Evolutionary conservation across 2,329 filamentous ascomycete genomes (phyloP).

Genomic region (Sphaerulina populicola): DNA sequence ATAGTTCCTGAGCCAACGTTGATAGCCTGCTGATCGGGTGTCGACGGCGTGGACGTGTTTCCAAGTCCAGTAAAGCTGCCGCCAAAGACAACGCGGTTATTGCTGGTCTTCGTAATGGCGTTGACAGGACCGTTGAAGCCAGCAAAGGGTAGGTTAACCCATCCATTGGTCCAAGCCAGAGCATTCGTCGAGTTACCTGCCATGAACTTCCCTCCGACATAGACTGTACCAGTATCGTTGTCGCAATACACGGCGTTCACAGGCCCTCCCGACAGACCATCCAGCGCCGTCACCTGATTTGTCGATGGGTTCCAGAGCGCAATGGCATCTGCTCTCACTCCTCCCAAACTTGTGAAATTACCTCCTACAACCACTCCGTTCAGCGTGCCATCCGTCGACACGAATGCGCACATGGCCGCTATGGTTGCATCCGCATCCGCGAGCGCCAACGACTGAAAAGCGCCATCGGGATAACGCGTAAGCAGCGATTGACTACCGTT

Average conservation of each 20-base stretch:
- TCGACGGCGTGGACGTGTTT: constrained; percentile 61
- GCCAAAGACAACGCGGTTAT: constrained; percentile 84
- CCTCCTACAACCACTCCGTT: constrained; percentile 78
- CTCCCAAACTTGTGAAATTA: constrained; percentile 87
- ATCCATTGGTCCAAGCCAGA: constrained; percentile 69
- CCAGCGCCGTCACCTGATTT: constrained; percentile 60
- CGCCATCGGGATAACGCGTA: constrained; percentile 74
- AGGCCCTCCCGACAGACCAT: constrained; percentile 66
- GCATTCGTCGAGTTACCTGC: constrained; percentile 80
- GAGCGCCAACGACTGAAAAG: constrained; percentile 65
- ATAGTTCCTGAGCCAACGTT: constrained; percentile 76
- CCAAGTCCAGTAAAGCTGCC: constrained; percentile 82
- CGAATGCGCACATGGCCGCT: constrained; percentile 75
- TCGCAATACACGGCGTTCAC: constrained; percentile 82
- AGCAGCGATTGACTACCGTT: constrained; percentile 79
- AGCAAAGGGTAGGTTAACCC: constrained; percentile 75
- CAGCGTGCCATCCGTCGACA: constrained; percentile 55
- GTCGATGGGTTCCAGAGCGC: constrained; percentile 72
- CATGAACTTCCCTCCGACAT: constrained; percentile 80
- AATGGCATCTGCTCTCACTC: constrained; percentile 65
- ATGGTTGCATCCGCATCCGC: constrained; percentile 76
- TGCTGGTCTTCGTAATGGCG: constrained; percentile 70
- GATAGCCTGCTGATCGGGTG: constrained; percentile 64
- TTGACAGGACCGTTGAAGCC: constrained; percentile 91
- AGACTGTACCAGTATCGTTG: constrained; percentile 65